Base-by-base conservation (phyloP, 768 basidiomycete genomes). In the Kwoniella newhampshirensis region DNA sequence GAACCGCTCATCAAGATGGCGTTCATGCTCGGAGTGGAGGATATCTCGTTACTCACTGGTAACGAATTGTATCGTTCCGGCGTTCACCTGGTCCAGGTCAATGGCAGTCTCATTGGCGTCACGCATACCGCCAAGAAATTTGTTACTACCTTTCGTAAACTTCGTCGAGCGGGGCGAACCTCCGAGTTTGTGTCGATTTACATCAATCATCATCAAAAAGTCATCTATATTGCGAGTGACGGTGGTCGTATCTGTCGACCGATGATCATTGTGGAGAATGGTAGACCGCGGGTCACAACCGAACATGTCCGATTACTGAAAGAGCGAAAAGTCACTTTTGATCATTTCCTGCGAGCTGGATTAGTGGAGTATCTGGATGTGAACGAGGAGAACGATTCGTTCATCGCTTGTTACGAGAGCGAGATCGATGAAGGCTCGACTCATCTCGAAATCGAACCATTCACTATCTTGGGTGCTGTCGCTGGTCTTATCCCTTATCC, bases 401-500 rank as follows among this genome's bases (percentile, higher is more conserved):
- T 87, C 75, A 94, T 99, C 64, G 92, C 96, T 1, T 81, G 98
- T 42, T 93, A 96, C 77, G 96, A 99, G 77, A 78, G 83, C 27
- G 85, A 91, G 75, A 90, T 98, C 67, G 83, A 85, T 21, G 79
- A 83, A 42, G 78, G 82, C 2, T 93, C 92, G 11, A 97, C 96
- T 0, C 94, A 99, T 78, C 84, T 98, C 30, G 96, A 98, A 78
- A 98, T 99, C 58, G 94, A 99, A 71, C 96, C 96, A 1, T 99
- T 99, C 78, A 98, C 96, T 1, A 80, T 99, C 59, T 84, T 99
- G 12, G 96, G 96, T 13, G 96, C 92, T 35, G 96, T 99, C 45
- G 96, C 96, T 3, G 96, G 96, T 43, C 84, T 99, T 25, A 99
- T 99, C 71, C 96, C 96, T 12, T 99, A 99, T 74, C 96, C 96